Base-by-base conservation (phyloP, 1,139 yeast genomes). In the Groenewaldozyma auringiensis region DNA sequence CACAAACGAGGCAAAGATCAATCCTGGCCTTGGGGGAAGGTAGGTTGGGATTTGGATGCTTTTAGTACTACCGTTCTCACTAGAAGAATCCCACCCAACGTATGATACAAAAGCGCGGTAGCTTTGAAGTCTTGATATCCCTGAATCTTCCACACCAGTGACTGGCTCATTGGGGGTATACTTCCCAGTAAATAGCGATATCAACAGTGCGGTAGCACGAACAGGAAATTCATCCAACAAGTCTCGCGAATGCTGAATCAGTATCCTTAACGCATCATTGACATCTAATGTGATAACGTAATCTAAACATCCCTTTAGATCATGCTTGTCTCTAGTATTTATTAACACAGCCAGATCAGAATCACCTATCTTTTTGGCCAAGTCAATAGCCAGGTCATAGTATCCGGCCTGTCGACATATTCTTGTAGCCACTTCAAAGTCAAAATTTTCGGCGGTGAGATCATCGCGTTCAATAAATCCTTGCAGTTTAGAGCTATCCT, bases 21-120 rank as follows among this genome's bases (percentile, higher is more conserved):
- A 70, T 45, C 89, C 75, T 2, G 98, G 97, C 46, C 81, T 75
- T 1, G 99, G 98, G 1, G 97, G 96, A 47, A 83, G 81, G 60
- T 89, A 89, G 0, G 95, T 85, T 1, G 94, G 92, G 25, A 18
- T 62, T 61, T n/a, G 53, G 48, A 3, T 43, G 45, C 8, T 21
- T 17, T 17, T 36, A 21, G 21, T 13, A 4, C 8, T 11, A 25
- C 41, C 46, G 29, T 34, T 25, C 8, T 8, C 11, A 17, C 35
- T 29, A 14, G 46, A 22, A 22, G 16, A 13, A 29, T 39, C 32
- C 25, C 37, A 38, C 9, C 36, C 31, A 37, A 85, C 72, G 58
- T 83, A 84, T 11, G 75, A 70, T 17, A 84, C 72, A 63, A 86
- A 83, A 1, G 89, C 81, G 43, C 75, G 73, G 55, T 86, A 86